phyloP scores from a whole-genome alignment of 2,329 filamentous ascomycete species.

The Plenodomus lindquistii region DNA sequence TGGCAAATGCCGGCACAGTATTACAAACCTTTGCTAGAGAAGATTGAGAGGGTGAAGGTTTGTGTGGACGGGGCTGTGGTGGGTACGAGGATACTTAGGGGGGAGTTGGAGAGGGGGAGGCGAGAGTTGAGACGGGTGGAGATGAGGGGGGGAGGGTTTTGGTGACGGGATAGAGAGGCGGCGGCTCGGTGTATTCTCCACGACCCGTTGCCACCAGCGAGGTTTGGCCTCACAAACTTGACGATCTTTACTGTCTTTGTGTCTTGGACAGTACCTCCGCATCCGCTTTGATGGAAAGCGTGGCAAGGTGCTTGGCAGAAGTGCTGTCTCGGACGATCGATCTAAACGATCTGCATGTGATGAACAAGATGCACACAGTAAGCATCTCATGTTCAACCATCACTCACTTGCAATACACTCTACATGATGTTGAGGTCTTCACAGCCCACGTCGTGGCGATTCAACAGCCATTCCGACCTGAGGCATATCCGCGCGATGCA shows the following conservation, averaged over 20 bases:
- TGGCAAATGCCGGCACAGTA: constrained; percentile 29
- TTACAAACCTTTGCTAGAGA: constrained; percentile 32
- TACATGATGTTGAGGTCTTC: not conserved
- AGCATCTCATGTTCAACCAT: not conserved
- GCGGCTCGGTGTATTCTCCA: no score
- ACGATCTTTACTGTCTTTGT: not conserved
- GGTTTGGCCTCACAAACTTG: no score
- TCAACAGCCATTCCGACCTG: not conserved
- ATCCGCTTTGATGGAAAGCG: not conserved
- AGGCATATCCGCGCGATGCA: not conserved
- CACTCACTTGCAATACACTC: not conserved
- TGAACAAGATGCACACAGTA: not conserved
- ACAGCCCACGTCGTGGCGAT: not conserved
- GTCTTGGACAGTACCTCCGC: not conserved
- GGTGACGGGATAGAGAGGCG: not conserved
- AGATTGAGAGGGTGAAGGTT: constrained; percentile 35
- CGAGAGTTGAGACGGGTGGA: constrained; percentile 30
- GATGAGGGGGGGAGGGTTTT: not conserved
- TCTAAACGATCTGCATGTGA: no score
- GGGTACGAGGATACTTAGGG: constrained; percentile 30
- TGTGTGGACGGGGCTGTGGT: constrained; percentile 35
- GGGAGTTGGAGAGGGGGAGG: constrained; percentile 39
- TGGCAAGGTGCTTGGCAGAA: not conserved
- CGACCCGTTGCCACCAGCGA: no score
- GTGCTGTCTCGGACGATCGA: not conserved